Base-by-base conservation (phyloP, 169 alveolate species). In the Plasmodium falciparum region DNA sequence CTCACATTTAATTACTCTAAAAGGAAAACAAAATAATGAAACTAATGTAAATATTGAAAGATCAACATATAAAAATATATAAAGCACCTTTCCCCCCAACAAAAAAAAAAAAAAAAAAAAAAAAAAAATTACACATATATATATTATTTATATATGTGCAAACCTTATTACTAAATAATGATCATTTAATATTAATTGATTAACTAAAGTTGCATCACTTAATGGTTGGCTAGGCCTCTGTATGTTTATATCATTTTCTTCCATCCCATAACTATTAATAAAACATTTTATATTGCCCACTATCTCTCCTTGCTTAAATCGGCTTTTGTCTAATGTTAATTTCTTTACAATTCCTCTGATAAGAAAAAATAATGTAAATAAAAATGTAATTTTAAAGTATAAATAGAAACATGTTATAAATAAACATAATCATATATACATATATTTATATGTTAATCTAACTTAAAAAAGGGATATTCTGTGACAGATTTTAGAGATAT, bases 1-100 rank as follows among this genome's bases (percentile, higher is more conserved):
- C 47, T 95, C 97, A 61, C 97, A 95, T n/a, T 93, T 95, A 11
- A 95, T 73, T 33, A 95, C 69, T 75, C 97, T 93, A 56, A 11
- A 26, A 56, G 20, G 20, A 91, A 71, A 13, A 71, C 71, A 33
- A 88, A 93, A 29, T 75, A 72, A 43, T 73, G 73, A 22, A 88
- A 90, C 3, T 70, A 62, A 24, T 85, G 74, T 22, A 93, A 78
- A 9, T 90, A 88, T 17, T 50, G 24, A 7, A 33, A 17, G 52
- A 26, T 12, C 12, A 2, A 4, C 29, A 24, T 26, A 69, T 3
- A 69, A 29, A 67, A 1, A 76, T 0, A 20, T n/a, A 13, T 4
- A 62, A 9, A n/a, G 0, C 83, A 88, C 9, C 89, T 75, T 5
- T 24, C 12, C 4, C 6, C 17, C 3, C n/a, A n/a, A n/a, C 12